phyloP scores from a whole-genome alignment of 2,329 filamentous ascomycete genomes.

The Diaporthe ilicicola region DNA sequence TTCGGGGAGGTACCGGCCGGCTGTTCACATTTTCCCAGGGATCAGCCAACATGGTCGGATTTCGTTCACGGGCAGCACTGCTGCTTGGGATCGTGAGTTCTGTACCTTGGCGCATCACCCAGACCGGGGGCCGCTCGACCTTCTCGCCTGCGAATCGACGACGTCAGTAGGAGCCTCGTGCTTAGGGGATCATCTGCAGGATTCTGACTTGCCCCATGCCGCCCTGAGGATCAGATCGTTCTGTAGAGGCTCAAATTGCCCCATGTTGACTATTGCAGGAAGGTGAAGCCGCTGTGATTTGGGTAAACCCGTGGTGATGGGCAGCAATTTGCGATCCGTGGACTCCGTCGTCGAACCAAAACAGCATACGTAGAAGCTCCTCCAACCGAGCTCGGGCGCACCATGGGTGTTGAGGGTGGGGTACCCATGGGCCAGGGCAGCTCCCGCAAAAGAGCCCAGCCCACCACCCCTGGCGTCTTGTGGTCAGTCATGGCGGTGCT shows the following conservation, averaged over 20 bases:
- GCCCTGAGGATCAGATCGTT: constrained; percentile 93
- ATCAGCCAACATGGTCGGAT: constrained; percentile 29
- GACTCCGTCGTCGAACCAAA: not conserved
- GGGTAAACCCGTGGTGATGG: not conserved
- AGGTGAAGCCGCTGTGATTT: constrained; percentile 1
- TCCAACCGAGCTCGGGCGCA: constrained; percentile 8
- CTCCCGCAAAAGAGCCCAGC: not conserved
- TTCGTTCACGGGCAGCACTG: constrained; percentile 32
- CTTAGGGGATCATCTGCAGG: not conserved
- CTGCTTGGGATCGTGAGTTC: constrained; percentile 25
- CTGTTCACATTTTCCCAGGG: constrained; percentile 53
- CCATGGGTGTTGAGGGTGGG: not conserved
- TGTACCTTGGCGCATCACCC: constrained; percentile 98
- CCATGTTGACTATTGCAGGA: constrained; percentile 27
- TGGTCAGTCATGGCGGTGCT: not conserved
- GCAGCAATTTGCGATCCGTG: not conserved
- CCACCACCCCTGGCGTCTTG: not conserved
- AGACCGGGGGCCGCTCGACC: constrained; percentile 93
- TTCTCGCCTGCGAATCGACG: constrained; percentile 71
- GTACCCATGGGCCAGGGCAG: not conserved
- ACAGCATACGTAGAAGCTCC: not conserved
- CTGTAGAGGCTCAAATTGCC: constrained; percentile 78
- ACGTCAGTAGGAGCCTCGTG: constrained; percentile 18
- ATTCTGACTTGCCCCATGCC: constrained; percentile 75
- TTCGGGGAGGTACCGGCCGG: constrained; percentile 95